Evolutionary conservation across 768 basidiomycete species (phyloP), one percentile per base, ranked within the genome.

Genomic region (Thelephora aurantiotincta): DNA sequence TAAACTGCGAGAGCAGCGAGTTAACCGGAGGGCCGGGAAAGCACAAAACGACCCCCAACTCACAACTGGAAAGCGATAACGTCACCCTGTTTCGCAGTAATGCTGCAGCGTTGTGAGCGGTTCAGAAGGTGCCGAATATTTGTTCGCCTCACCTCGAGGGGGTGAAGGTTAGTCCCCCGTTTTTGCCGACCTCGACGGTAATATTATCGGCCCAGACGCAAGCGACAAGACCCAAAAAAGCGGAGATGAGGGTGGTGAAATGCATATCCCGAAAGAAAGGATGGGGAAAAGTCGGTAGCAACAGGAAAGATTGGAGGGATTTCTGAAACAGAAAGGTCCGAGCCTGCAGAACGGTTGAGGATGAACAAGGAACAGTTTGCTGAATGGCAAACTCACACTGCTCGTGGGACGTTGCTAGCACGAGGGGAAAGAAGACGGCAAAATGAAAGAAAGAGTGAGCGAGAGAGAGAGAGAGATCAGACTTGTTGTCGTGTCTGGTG

Each of bases 51-150:
- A 18, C 6, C 38, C 6, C 5, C 9, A 13, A 65, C 69, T 49
- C 52, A 73, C 72, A 78, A 80, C 55, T 70, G 63, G 64, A 79
- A 80, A 44, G 62, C 50, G 52, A 80, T 55, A 13, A 57, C 68
- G 54, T 82, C 78, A 33, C 73, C 73, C 45, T 57, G 48, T 13
- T 51, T 54, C 43, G 68, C 73, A 11, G 63, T 70, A 43, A 74
- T 57, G 47, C 58, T 57, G 46, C n/a, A 69, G 68, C 19, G 44
- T 33, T 46, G 38, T 57, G 16, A 12, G 13, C 16, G 18, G 18
- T 26, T 30, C 34, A 35, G 7, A 22, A 33, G 2, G 14, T 11
- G 9, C 12, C 30, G 35, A 19, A 35, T 30, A 9, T 4, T 30
- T 30, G 26, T 30, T 4, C 12, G 16, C 23, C 47, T n/a, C 46